Evolutionary conservation across 176 grass and related monocot species (phyloP), one percentile per base, ranked within the genome.

Genomic region (Oryza meridionalis): DNA sequence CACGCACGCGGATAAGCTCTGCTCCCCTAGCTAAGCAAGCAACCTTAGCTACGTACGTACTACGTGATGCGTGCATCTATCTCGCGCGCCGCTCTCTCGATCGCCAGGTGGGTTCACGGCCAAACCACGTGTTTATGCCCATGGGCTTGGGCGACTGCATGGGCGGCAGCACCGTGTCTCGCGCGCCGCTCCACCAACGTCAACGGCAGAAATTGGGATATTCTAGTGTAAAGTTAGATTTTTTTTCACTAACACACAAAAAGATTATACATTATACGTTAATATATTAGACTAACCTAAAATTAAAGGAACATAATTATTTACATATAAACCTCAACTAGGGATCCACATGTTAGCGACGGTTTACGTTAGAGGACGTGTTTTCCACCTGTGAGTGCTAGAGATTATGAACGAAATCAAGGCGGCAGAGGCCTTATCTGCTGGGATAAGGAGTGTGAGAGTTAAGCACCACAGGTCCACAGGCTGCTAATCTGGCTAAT

Each of bases 371-470:
- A 35, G 33, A 38, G 37, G 37, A 38, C 6, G 6, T 38, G 37
- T 7, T 38, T 38, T 7, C 37, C 37, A 38, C 37, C 40, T 42
- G 40, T 8, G 40, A 7, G 40, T 5, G 42, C 42, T 43, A 43
- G 42, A 43, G 9, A 43, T 43, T 43, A 43, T 43, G 42, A 9
- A 9, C 1, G 9, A 62, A 83, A 84, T 63, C 35, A 80, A 19
- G 77, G 82, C 70, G 76, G 61, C 69, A 25, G 49, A 11, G 16
- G 87, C 76, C 87, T 89, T 84, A 89, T 80, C 87, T 70, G 63
- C 21, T 2, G 27, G 17, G 81, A 88, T 88, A 68, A 83, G 31
- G 71, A 1, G 4, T 19, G 6, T 2, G 17, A 19, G 26, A n/a
- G 32, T 14, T 84, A 64, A 70, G 70, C 70, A 19, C 31, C 77